These are phyloP conservation scores for Prasinococcaceae sp. DNA, from an alignment of 139 green algal genomes.

Conservation along the genomic window DNA sequence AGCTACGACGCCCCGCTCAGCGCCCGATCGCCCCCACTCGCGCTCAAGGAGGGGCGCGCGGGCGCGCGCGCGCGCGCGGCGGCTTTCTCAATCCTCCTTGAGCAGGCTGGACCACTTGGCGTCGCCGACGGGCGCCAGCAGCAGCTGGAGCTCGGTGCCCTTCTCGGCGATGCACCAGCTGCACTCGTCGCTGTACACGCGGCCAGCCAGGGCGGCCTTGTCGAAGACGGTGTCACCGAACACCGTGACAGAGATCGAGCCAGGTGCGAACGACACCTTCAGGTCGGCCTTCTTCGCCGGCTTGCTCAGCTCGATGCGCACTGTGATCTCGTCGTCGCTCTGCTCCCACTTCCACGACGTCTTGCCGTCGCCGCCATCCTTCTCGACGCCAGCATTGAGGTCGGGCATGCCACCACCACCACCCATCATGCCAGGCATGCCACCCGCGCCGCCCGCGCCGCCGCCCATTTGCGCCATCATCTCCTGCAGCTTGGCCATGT, in stretches of 20 bases:
- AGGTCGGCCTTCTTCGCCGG: background rate
- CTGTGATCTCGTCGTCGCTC: constrained; percentile 2
- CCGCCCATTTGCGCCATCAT: too few species aligned
- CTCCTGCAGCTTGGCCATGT: too few species aligned
- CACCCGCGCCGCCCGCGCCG: too few species aligned
- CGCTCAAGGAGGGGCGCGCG: too few species aligned
- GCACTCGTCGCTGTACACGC: background rate
- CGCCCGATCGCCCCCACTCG: too few species aligned
- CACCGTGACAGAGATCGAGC: background rate
- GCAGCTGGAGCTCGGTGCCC: background rate
- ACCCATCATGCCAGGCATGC: constrained; percentile 2
- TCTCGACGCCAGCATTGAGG: too few species aligned
- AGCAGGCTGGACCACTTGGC: too few species aligned
- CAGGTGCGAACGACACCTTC: background rate
- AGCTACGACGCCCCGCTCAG: too few species aligned
- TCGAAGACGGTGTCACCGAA: background rate
- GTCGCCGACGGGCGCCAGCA: too few species aligned
- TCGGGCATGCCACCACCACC: too few species aligned
- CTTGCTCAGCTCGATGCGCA: background rate
- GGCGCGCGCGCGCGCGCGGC: too few species aligned
- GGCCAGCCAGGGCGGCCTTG: background rate
- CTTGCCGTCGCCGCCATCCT: background rate
- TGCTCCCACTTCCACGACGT: constrained; percentile 1
- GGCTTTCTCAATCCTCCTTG: too few species aligned
- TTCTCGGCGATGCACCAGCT: constrained; percentile 2